Conservation (phyloP, 2,329 filamentous ascomycete genomes). For the Rutstroemia sp. region DNA sequence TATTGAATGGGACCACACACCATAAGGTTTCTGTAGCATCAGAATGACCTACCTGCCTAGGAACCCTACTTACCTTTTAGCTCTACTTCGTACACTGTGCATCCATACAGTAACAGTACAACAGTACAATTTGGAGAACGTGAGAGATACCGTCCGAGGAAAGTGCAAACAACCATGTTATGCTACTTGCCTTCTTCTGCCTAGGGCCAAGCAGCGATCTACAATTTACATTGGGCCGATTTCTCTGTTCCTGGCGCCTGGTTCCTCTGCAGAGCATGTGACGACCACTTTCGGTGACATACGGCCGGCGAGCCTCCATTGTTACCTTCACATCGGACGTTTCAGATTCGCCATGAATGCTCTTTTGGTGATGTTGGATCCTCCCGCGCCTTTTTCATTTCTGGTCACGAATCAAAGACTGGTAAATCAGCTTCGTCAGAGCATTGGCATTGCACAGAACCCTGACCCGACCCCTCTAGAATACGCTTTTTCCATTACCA, state of each 20-base stretch:
- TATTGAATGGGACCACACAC: not conserved
- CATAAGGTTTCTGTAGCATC: not conserved
- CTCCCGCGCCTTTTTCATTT: not conserved
- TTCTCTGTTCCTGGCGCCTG: conserved; percentile 1
- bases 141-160: not conserved
- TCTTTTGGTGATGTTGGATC: not conserved
- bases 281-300: conserved; percentile 2
- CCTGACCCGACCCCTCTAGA: no score
- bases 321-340: not conserved
- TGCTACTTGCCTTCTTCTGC: not conserved
- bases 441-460: no score
- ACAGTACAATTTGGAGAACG: not conserved
- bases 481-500: no score
- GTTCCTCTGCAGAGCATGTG: not conserved
- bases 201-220: conserved; percentile 5
- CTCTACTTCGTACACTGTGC: not conserved
- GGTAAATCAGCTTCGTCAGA: not conserved
- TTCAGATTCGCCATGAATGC: not conserved
- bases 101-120: not conserved
- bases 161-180: conserved; percentile 3
- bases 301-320: not conserved
- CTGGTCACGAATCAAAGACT: not conserved
- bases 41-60: no score
- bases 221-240: not conserved
- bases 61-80: no score